Base-by-base conservation (phyloP, 202 grass and related monocot species). In the Schoenoplectus tabernaemontani region DNA sequence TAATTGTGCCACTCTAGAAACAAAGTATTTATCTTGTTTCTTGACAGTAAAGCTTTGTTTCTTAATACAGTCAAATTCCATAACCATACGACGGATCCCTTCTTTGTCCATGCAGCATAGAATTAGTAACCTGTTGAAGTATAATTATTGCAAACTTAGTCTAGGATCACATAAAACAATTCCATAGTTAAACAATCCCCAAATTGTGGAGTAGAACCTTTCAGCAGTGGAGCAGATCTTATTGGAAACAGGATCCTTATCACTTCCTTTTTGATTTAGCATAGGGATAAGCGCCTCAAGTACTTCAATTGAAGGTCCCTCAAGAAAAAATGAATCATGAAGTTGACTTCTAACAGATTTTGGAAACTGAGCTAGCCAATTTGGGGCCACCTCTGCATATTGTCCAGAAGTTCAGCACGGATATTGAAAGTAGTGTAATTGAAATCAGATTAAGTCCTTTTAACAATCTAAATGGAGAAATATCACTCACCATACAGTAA, bases 281-380 rank as follows among this genome's bases (percentile, higher is more conserved):
- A 83, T 81, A 77, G 91, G 89, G 80, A 98, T 83, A 76, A 98
- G 88, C 28, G 81, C 83, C 71, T 94, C 87, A 59, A 98, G 86
- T 56, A 94, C 87, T 94, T 94, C 91, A 83, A 79, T 92, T 83
- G 75, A 83, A 90, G 91, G 87, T 81, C 87, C 95, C 78, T 90
- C 76, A 57, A 90, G 63, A 82, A 94, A 98, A 94, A 98, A 92
- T 51, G 84, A 82, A 90, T 98, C 95, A 82, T 98, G 94, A 78
- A 94, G 28, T 86, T 94, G 87, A 63, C 84, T 92, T 82, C 86
- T 94, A 46, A 66, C 85, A 79, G 84, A 86, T 71, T 41, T 66
- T 57, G 75, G 76, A 67, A 94, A 85, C 37, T 79, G 64, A 11
- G 50, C 50, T 41, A 98, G 83, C 95, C 95, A 98, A 61, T 92